Percentiles rank a stretch among this genome's conserved stretches.
Evolutionary conservation across 805 yeast species (phyloP).

Genomic region (Starmera caribaea): DNA sequence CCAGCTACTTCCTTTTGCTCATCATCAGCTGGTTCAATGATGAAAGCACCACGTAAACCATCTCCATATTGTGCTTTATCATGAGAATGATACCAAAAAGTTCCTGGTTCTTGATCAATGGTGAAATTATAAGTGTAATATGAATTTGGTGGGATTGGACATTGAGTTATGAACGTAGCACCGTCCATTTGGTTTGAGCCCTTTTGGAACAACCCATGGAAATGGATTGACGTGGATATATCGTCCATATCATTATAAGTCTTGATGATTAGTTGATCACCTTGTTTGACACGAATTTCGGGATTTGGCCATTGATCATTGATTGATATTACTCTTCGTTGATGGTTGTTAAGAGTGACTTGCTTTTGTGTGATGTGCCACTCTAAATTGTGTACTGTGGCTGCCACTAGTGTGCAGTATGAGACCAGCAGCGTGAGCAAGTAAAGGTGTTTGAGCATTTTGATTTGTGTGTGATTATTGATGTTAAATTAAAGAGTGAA

Average conservation of each 20-base stretch:
- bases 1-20: conserved; percentile 8
- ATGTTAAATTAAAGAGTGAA: no score
- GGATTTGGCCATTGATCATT: conserved; percentile 50
- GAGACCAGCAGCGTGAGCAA: background rate
- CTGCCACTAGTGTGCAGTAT: no score
- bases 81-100: conserved; percentile 51
- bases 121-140: conserved; percentile 33
- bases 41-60: conserved; percentile 39
- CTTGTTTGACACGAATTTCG: conserved; percentile 26
- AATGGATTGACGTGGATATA: conserved; percentile 44
- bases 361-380: conserved; percentile 29
- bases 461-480: background rate
- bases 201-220: conserved; percentile 40
- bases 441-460: background rate
- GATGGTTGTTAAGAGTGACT: conserved; percentile 29
- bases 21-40: conserved; percentile 27
- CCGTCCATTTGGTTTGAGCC: conserved; percentile 43
- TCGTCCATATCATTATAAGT: conserved; percentile 27
- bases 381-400: conserved; percentile 12
- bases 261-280: conserved; percentile 32
- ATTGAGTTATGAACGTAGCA: conserved; percentile 37
- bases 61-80: conserved; percentile 35
- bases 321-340: conserved; percentile 47
- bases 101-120: conserved; percentile 31
- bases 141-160: conserved; percentile 35